Conservation (phyloP, 176 grass and related monocot genomes). For the Panicum miliaceum region DNA sequence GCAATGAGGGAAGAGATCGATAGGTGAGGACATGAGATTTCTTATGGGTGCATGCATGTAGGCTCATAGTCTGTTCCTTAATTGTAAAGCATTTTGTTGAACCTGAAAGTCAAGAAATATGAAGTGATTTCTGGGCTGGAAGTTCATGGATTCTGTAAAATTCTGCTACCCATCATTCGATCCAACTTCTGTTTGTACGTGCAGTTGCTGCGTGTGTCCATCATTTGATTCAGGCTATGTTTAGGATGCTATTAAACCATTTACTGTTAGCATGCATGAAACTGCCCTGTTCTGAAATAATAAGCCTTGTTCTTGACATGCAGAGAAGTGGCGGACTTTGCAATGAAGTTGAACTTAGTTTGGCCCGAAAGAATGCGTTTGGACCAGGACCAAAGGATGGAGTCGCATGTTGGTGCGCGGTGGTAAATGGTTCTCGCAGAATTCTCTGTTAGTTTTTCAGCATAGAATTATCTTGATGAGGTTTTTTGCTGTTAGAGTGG, state of each 20-base stretch:
- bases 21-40: constrained; percentile 58
- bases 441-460: constrained; percentile 43
- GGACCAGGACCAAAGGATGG: constrained; percentile 69
- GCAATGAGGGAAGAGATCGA: constrained; percentile 97
- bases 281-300: constrained; percentile 13
- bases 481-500: constrained; percentile 39
- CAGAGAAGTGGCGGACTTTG: constrained; percentile 99
- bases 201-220: neutral
- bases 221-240: constrained; percentile 1
- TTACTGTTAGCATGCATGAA: constrained; percentile 23
- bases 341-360: constrained; percentile 85
- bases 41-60: constrained; percentile 5
- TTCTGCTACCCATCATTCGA: neutral
- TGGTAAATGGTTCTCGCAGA: constrained; percentile 60
- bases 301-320: constrained; percentile 38
- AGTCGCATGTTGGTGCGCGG: constrained; percentile 53
- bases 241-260: constrained; percentile 5
- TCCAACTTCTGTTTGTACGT: constrained; percentile 9
- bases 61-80: constrained; percentile 13
- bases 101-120: neutral
- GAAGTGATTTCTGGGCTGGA: neutral
- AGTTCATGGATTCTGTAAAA: neutral
- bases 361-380: constrained; percentile 97
- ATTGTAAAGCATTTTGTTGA: constrained; percentile 8
- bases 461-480: constrained; percentile 25